Base-by-base conservation (phyloP, 2,329 filamentous ascomycete genomes). In the Macrophomina tecta region DNA sequence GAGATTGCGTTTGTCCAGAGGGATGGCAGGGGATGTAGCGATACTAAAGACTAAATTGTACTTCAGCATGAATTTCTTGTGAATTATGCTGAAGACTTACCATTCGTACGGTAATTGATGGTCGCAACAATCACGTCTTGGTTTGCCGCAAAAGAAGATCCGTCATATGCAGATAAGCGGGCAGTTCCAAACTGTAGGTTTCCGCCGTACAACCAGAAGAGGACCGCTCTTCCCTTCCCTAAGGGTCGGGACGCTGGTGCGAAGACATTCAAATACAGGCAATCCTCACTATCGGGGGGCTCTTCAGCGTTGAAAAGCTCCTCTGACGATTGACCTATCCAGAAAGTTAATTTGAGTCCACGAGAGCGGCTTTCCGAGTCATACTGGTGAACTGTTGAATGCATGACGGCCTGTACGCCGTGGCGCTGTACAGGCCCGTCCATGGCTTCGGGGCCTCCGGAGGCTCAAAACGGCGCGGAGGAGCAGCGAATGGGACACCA, bases 71-170 rank as follows among this genome's bases (percentile, higher is more conserved):
- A 86, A 70, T 0, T 86, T 87, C 67, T 84, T 83, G 32, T 80
- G 81, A 16, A 81, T 80, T 28, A 86, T 82, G 64, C 86, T 70
- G 8, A 74, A 94, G 93, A 0, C 91, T 91, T 69, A 93, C 88
- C 90, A 7, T 86, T 90, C 0, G 91, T 81, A 1, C 91, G 89
- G 78, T 96, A 94, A 79, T 93, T 94, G 73, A 94, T 87, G 0
- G 89, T 86, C 0, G 94, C 91, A 64, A 89, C 91, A 53, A 96
- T 79, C 69, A 94, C 88, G 0, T 90, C 89, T 77, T 91, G 14
- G 28, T 34, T 16, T 16, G 49, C 28, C 1, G 49, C 14, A 3
- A 90, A 82, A 66, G 83, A 86, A 12, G 84, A 85, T 67, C 89
- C 79, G 71, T 91, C 90, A 73, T 91, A 91, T 64, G 87, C 83